Conservation (phyloP, 148 eudicot species). For the Fagopyrum tataricum region DNA sequence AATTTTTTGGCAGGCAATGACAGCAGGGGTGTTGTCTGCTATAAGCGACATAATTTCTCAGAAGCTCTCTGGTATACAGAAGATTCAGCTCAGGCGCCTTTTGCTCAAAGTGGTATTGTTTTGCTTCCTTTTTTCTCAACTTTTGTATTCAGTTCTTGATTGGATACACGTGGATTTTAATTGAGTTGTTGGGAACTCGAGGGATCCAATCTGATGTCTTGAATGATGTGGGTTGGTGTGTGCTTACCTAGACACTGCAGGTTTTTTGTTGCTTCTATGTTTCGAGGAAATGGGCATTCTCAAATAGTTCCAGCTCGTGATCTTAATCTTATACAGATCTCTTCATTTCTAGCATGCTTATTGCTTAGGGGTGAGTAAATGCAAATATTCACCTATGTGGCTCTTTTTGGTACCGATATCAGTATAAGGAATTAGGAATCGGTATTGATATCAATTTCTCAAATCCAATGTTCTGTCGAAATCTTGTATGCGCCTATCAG, state of each 20-base stretch:
- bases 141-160: background rate
- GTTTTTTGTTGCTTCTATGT: background rate
- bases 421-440: background rate
- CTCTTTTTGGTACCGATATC: background rate
- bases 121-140: background rate
- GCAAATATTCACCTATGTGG: background rate
- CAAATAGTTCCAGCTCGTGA: background rate
- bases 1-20: constrained; percentile 46
- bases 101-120: constrained; percentile 81
- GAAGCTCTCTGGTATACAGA: constrained; percentile 90
- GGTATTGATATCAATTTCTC: background rate
- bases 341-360: background rate
- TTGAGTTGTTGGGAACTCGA: background rate
- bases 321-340: background rate
- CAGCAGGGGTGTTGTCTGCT: constrained; percentile 85
- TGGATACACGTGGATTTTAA: background rate
- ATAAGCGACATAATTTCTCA: constrained; percentile 81
- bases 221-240: background rate
- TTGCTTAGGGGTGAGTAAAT: background rate
- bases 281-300: background rate
- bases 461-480: background rate
- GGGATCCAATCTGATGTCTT: background rate
- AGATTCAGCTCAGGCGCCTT: constrained; percentile 80
- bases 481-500: background rate
- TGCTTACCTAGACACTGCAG: background rate